phyloP scores from a whole-genome alignment of 768 basidiomycete species.

The Amanita phalloides region DNA sequence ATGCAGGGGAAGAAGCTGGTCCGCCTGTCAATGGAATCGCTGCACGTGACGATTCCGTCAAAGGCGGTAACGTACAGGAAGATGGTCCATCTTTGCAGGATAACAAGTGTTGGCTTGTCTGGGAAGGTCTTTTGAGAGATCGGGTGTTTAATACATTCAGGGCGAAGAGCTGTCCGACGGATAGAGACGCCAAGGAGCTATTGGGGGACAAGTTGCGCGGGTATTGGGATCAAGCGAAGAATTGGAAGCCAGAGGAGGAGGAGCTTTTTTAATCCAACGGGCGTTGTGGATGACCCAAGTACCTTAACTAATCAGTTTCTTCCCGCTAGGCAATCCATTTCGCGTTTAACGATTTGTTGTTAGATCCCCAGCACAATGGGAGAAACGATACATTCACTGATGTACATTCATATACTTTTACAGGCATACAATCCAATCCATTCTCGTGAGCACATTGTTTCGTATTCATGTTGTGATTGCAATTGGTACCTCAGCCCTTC shows the following conservation, averaged over 20 bases:
- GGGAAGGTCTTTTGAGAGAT: conserved; percentile 87
- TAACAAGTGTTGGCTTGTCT: conserved; percentile 84
- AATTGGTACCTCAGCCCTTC: conserved; percentile 4
- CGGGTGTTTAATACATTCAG: conserved; percentile 72
- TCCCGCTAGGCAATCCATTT: not conserved
- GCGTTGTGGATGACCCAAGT: not conserved
- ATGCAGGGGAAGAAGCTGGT: conserved; percentile 17
- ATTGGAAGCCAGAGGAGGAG: conserved; percentile 77
- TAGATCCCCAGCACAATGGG: too few species aligned
- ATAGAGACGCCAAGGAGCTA: conserved; percentile 75
- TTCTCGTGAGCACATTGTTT: not conserved
- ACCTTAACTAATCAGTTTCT: not conserved
- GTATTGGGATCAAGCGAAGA: conserved; percentile 94
- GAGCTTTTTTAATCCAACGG: conserved; percentile 41
- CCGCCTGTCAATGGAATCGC: conserved; percentile 1
- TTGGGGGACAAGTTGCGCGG: conserved; percentile 79
- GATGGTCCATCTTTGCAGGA: conserved; percentile 54
- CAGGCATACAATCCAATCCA: not conserved
- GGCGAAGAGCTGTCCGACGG: conserved; percentile 74
- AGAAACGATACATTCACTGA: not conserved
- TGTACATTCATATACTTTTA: not conserved
- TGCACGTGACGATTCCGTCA: conserved; percentile 9
- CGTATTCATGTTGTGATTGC: not conserved
- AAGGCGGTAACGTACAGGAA: conserved; percentile 19
- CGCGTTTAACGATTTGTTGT: too few species aligned